Evolutionary conservation across 1,284 basidiomycete genomes (phyloP), one percentile per base, ranked within the genome.

Genomic region (Marasmius fiardii): DNA sequence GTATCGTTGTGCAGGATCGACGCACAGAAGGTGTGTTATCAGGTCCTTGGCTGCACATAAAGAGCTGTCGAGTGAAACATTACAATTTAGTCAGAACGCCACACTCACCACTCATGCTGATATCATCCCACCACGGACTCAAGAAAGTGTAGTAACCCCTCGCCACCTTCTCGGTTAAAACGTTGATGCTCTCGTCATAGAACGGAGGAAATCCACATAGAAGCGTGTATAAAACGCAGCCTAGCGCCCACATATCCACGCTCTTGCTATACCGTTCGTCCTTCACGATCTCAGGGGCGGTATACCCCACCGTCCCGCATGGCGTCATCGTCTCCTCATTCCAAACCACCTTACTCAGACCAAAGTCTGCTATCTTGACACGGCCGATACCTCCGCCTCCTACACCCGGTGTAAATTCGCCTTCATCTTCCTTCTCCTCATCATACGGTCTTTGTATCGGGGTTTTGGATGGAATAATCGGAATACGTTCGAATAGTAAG

Each of bases 201-300:
- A 99, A 99, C 0, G 97, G 93, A 53, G 95, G 94, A 77, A 98
- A 98, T 52, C 96, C 97, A 67, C 97, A 99, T n/a, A 99, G 83
- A 2, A 99, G 77, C 1, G 97, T 99, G 75, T 99, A 99, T 4
- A 99, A 80, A 21, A 99, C 97, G 71, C 97, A 99, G 28, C 97
- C 97, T 39, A 99, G 76, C 2, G 97, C 97, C 97, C 97, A 99
- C 97, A 99, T 99, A 71, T 99, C 97, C 55, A 99, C 97, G 65
- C 90, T 93, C 76, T 98, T 98, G 70, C 90, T 93, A 71, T 99
- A 99, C 24, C 96, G 84, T 76, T 99, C 95, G 70, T 99, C 97
- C 75, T 98, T 98, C 67, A 99, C 97, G 61, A 99, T 99, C 74
- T 99, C 97, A 2, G 97, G 97, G 3, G 97, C 97, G 2, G 97